Percentiles rank a stretch among this genome's conserved stretches.
phyloP scores from a whole-genome alignment of 2,329 filamentous ascomycete species.

The Aureobasidium sp. region DNA sequence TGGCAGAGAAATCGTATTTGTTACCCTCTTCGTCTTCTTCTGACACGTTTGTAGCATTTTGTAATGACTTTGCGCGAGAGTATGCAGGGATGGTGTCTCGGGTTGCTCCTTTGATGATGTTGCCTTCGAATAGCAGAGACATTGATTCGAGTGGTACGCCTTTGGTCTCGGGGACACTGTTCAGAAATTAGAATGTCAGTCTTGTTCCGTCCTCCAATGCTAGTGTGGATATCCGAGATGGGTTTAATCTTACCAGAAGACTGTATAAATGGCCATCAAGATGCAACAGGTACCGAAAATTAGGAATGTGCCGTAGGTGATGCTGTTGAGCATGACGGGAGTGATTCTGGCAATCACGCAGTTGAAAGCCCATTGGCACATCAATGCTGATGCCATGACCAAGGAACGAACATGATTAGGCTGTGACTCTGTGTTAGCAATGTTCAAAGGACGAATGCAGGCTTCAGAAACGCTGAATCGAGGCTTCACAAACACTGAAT shows the following conservation, averaged over 20 bases:
- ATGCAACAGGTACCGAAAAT: constrained; percentile 37
- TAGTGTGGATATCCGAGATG: too few relatives aligned
- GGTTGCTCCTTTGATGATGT: constrained; percentile 35
- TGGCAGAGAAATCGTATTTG: neutral
- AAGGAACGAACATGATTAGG: constrained; percentile 33
- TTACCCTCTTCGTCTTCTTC: neutral
- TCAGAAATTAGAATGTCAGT: neutral
- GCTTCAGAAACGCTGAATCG: neutral
- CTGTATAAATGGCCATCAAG: constrained; percentile 36
- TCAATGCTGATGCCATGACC: constrained; percentile 38
- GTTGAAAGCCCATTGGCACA: constrained; percentile 42
- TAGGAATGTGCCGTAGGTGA: constrained; percentile 37
- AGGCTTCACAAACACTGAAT: neutral
- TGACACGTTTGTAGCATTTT: neutral
- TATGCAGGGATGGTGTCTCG: constrained; percentile 33
- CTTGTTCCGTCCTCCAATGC: too few relatives aligned
- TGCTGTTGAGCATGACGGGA: constrained; percentile 37
- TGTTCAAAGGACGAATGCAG: neutral
- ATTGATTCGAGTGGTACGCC: constrained; percentile 38
- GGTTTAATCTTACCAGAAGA: constrained; percentile 26
- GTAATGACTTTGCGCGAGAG: constrained; percentile 26
- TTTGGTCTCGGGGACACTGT: constrained; percentile 37
- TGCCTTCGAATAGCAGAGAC: constrained; percentile 36
- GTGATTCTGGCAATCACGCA: constrained; percentile 26
- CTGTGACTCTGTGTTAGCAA: neutral